Conservation (phyloP, 192 early-diverging fungal genomes). For the Coemansia sp. region DNA sequence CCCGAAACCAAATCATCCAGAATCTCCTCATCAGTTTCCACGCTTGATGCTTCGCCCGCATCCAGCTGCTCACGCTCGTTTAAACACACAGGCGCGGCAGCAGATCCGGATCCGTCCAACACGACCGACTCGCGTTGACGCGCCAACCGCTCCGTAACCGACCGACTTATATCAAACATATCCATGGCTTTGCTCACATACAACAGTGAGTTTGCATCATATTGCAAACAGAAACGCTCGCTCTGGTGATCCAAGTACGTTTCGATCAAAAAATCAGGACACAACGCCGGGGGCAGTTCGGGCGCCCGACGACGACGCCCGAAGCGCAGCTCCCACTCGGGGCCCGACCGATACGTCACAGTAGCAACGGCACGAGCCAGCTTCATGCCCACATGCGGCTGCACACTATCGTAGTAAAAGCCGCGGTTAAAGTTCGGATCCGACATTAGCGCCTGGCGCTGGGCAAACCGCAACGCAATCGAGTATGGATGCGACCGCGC, state of each 20-base stretch:
- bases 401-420: conserved; percentile 83
- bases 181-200: conserved; percentile 99
- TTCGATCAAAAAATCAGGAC: conserved; percentile 93
- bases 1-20: conserved; percentile 69
- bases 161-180: conserved; percentile 89
- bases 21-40: conserved; percentile 46
- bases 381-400: conserved; percentile 95
- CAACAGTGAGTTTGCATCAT: conserved; percentile 90
- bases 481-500: conserved; percentile 95
- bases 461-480: conserved; percentile 89
- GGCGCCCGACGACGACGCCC: conserved; percentile 79
- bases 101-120: background rate
- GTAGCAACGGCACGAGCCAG: conserved; percentile 92
- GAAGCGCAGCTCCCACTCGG: conserved; percentile 97
- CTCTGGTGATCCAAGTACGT: conserved; percentile 97
- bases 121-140: conserved; percentile 47
- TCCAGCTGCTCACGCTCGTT: conserved; percentile 21
- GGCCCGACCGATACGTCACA: conserved; percentile 91
- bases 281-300: conserved; percentile 73
- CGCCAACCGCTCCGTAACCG: conserved; percentile 45
- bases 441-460: conserved; percentile 85
- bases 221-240: conserved; percentile 88
- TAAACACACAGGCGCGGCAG: conserved; percentile 21
- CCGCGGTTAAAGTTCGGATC: conserved; percentile 96
- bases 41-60: conserved; percentile 10